A percentile compares a stretch with the other conserved stretches of the same genome.
These are phyloP conservation scores for Eucalyptus cloeziana DNA, from an alignment of 345 rosid species.

Conservation along the genomic window DNA sequence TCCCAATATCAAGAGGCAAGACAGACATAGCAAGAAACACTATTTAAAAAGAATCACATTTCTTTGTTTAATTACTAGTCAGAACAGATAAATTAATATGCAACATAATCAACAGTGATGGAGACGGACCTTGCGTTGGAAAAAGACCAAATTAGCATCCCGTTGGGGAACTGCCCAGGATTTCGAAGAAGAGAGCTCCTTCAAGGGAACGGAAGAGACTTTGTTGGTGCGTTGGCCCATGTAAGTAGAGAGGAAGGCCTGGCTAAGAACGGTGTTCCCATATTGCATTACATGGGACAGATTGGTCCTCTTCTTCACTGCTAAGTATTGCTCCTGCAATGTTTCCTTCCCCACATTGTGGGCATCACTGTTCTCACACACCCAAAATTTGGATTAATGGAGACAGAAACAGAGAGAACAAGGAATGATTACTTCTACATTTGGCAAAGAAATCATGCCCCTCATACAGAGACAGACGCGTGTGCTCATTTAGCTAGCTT, in stretches of 20 bases:
- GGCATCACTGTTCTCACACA: slow-evolving; percentile 18
- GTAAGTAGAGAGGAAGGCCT: slow-evolving; percentile 16
- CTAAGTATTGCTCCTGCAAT: slow-evolving; percentile 27
- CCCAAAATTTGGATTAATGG: not conserved
- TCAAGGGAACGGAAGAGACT: slow-evolving; percentile 1
- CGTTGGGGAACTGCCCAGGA: slow-evolving; percentile 4
- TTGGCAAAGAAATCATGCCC: not conserved
- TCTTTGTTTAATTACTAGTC: not conserved
- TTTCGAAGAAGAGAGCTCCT: not conserved
- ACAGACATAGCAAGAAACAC: not conserved
- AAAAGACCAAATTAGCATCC: slow-evolving; percentile 27
- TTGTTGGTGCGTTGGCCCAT: slow-evolving; percentile 21
- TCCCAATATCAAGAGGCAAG: not conserved
- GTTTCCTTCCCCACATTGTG: slow-evolving; percentile 45
- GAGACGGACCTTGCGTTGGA: not conserved
- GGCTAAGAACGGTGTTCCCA: slow-evolving; percentile 15
- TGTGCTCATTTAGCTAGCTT: not conserved
- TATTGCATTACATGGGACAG: slow-evolving; percentile 50
- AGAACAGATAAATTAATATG: not conserved
- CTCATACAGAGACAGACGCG: not conserved
- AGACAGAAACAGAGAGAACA: not conserved
- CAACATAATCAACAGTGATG: not conserved
- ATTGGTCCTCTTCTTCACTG: slow-evolving; percentile 31
- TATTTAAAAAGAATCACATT: not conserved
- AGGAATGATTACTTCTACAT: too few species aligned